Conservation (phyloP, 2,329 filamentous ascomycete genomes). For the Westerdykella aurantiaca region DNA sequence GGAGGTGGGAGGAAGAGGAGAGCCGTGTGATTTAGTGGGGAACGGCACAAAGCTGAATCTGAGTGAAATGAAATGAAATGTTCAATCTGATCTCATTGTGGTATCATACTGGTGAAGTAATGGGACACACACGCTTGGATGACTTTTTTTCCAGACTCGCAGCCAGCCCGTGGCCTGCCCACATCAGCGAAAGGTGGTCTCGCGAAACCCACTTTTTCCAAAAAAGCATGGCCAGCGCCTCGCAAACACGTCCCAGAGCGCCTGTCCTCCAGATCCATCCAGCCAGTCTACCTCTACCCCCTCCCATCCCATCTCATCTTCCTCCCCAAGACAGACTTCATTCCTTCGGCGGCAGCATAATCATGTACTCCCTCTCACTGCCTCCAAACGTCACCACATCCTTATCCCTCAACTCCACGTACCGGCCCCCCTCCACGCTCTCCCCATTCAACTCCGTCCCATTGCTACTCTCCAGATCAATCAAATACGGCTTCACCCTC, state of each 20-base stretch:
- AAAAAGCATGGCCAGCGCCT: too few relatives aligned
- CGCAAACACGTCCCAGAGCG: too few relatives aligned
- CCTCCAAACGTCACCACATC: constrained; percentile 85
- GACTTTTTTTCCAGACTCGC: too few relatives aligned
- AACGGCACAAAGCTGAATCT: background rate
- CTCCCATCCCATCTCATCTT: too few relatives aligned
- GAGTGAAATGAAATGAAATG: background rate
- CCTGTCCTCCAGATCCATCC: too few relatives aligned
- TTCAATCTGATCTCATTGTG: too few relatives aligned
- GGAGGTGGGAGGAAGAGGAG: constrained; percentile 58
- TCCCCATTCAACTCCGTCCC: constrained; percentile 79
- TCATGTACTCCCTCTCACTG: constrained; percentile 88
- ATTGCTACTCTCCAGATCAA: constrained; percentile 91
- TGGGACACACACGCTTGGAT: too few relatives aligned
- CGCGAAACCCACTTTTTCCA: too few relatives aligned
- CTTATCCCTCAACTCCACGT: constrained; percentile 79
- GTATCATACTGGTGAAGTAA: too few relatives aligned
- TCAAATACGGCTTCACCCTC: constrained; percentile 69
- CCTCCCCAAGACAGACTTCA: background rate
- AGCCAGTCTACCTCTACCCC: too few relatives aligned
- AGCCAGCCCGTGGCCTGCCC: too few relatives aligned
- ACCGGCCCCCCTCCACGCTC: constrained; percentile 66
- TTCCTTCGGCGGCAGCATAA: constrained; percentile 63
- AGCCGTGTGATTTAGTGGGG: constrained; percentile 35
- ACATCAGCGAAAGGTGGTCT: too few relatives aligned